Percentiles rank a stretch among this genome's conserved stretches.
Conservation (phyloP, 225 moss, liverwort and hornwort species). For the Polytrichum commune region DNA sequence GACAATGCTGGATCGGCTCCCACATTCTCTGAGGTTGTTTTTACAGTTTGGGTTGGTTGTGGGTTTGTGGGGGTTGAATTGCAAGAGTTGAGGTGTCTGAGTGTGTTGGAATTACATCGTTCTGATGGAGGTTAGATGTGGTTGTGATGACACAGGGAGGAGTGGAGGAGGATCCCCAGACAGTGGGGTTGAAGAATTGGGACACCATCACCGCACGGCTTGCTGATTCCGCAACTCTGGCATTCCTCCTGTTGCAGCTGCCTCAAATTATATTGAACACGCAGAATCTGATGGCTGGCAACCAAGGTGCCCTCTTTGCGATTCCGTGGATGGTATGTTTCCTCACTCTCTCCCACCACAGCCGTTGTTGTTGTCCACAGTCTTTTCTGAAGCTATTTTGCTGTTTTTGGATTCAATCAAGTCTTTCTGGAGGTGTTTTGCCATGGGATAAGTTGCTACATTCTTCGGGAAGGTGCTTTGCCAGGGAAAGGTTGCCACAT, state of each 20-base stretch:
- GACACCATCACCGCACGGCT: slow-evolving; percentile 54
- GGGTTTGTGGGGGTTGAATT: neutral
- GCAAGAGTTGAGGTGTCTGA: neutral
- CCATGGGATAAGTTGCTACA: too few relatives aligned
- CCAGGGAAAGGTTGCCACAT: too few relatives aligned
- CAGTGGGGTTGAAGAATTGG: slow-evolving; percentile 48
- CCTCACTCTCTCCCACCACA: neutral
- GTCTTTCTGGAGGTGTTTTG: too few relatives aligned
- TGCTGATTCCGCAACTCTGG: slow-evolving; percentile 76
- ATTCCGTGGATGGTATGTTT: slow-evolving; percentile 84
- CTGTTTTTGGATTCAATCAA: too few relatives aligned
- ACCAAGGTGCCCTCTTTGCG: slow-evolving; percentile 63
- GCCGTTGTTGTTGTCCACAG: too few relatives aligned
- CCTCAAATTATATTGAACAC: slow-evolving; percentile 80
- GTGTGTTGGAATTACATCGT: neutral
- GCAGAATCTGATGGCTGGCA: slow-evolving; percentile 68
- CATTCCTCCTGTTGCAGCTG: slow-evolving; percentile 80
- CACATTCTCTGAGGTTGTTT: slow-evolving; percentile 28
- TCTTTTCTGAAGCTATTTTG: too few relatives aligned
- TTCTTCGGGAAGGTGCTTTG: neutral
- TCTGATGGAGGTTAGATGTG: neutral
- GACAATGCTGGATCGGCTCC: slow-evolving; percentile 8
- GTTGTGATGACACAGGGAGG: neutral
- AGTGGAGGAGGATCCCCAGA: slow-evolving; percentile 17
- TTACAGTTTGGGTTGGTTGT: neutral